Evolutionary conservation across 2,329 filamentous ascomycete genomes (phyloP), one percentile per base, ranked within the genome.

Genomic region (Sclerotiophoma versabilis): DNA sequence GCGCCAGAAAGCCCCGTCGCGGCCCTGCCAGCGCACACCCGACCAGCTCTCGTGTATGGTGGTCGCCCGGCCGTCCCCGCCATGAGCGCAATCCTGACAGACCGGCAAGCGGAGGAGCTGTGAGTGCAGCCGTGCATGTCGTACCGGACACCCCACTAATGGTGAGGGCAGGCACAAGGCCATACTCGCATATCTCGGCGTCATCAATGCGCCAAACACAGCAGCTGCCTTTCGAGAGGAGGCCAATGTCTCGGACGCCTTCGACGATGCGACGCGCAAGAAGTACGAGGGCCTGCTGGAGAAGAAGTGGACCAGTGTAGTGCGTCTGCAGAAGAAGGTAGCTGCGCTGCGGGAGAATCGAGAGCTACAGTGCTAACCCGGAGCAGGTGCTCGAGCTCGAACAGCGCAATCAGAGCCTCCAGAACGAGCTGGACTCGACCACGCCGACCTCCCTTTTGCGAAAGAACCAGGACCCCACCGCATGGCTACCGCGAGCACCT

Each of bases 271-370:
- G 15, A 96, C 91, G 17, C 84, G 88, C 46, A 96, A 96, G 81
- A 96, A 96, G 78, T 98, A 97, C 79, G 92, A 96, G 77, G 90
- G 91, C 1, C 78, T 98, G 23, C 78, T 98, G 63, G 93, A 98
- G 82, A 97, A 96, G 84, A 98, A 98, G 81, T 98, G 93, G 93
- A 98, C 93, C 17, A 95, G 92, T 68, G 90, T 98, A 23, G 92
- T 97, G 68, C 85, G 93, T 58, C 77, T 98, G 75, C 93, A 98
- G 78, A 97, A 96, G 78, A 98, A 96, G 90, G 91, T 90, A 77
- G 29, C 14, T 54, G 32, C 27, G 33, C 7, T 44, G 15, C 44
- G 19, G 26, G 30, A 36, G 20, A 29, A 22, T 47, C 17, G 15
- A n/a, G 30, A n/a, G n/a, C 22, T 11, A 34, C 14, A 4, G 38